Evolutionary conservation across 2,329 filamentous ascomycete species (phyloP).

Genomic region (Ophiostoma quercus): DNA sequence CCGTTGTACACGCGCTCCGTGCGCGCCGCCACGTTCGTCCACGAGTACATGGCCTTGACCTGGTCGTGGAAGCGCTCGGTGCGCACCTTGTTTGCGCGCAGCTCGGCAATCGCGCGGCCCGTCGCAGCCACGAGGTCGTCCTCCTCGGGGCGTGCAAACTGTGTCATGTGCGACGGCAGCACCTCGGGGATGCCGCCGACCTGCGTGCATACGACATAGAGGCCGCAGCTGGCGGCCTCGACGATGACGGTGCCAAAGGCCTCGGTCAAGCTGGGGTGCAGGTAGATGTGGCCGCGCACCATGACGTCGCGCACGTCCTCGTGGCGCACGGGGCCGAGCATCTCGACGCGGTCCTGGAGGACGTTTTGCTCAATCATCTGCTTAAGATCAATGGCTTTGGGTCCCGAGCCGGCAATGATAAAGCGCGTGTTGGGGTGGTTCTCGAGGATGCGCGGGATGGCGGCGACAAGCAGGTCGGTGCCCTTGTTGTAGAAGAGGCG

Average conservation of each 20-base stretch:
- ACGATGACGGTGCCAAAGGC: conserved; percentile 98
- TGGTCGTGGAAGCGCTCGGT: conserved; percentile 95
- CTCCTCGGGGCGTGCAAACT: conserved; percentile 93
- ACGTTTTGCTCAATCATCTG: conserved; percentile 97
- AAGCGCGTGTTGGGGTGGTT: conserved; percentile 90
- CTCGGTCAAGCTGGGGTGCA: conserved; percentile 91
- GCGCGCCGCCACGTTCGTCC: conserved; percentile 89
- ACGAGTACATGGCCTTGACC: conserved; percentile 97
- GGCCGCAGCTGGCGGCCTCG: conserved; percentile 88
- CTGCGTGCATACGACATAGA: conserved; percentile 94
- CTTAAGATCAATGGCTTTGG: conserved; percentile 94
- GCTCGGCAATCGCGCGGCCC: conserved; percentile 76
- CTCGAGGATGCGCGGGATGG: conserved; percentile 86
- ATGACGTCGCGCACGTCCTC: conserved; percentile 97
- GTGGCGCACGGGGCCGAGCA: conserved; percentile 86
- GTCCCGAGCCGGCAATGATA: conserved; percentile 91
- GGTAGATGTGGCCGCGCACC: conserved; percentile 92
- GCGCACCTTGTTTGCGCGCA: conserved; percentile 79
- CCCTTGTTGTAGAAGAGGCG: conserved; percentile 99
- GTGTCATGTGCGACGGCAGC: conserved; percentile 91
- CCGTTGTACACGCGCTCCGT: conserved; percentile 95
- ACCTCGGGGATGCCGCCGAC: conserved; percentile 97
- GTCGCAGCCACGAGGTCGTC: conserved; percentile 90
- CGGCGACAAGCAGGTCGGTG: conserved; percentile 91
- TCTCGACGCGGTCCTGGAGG: conserved; percentile 85